Conservation (phyloP, 1,284 basidiomycete genomes). For the Ceratobasidium sp. region DNA sequence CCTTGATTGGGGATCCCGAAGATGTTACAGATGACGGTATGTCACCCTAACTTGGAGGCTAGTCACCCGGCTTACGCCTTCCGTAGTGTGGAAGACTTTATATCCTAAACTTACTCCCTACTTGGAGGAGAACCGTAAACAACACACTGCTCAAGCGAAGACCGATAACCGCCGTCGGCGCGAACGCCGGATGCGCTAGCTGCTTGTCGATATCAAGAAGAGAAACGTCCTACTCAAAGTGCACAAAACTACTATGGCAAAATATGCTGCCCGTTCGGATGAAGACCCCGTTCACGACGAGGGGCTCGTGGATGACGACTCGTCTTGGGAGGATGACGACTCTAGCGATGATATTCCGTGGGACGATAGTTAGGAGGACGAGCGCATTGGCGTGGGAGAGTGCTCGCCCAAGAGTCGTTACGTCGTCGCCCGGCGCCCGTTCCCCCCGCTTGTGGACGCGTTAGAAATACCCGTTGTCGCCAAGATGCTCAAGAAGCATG, state of each 20-base stretch:
- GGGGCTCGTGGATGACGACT: background rate
- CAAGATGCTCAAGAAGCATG: no score
- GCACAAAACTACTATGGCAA: background rate
- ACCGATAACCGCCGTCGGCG: background rate
- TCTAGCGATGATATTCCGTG: no score
- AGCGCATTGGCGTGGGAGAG: no score
- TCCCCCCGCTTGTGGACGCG: no score
- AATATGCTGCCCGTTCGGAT: background rate
- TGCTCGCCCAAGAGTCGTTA: no score
- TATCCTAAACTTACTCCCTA: background rate
- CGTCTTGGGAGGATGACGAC: background rate
- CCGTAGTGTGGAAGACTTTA: background rate
- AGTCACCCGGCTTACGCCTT: background rate
- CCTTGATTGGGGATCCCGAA: no score
- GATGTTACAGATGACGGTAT: slow-evolving; percentile 6
- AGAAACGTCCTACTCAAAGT: background rate
- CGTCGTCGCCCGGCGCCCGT: no score
- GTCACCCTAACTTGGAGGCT: background rate
- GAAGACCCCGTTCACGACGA: background rate
- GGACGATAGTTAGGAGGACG: no score
- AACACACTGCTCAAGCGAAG: background rate
- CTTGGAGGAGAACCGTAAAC: background rate
- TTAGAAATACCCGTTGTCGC: no score
- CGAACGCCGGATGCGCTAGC: background rate
- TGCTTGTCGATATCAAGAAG: background rate